Base-by-base conservation (phyloP, 1,284 basidiomycete species). In the Termitomyces sp. region DNA sequence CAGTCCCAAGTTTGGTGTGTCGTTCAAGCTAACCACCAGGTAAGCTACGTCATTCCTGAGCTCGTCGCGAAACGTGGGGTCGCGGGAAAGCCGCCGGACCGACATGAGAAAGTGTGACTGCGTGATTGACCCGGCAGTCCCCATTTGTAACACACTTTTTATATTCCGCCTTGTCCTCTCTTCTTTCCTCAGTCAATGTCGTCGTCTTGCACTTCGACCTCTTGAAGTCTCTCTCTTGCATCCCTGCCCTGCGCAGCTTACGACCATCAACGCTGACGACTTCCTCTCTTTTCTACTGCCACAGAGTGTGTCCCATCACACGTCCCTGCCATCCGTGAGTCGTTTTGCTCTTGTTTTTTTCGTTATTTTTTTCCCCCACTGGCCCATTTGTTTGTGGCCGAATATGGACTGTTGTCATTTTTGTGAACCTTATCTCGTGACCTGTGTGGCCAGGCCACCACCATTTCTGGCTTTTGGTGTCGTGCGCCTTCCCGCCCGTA, bases 41-140 rank as follows among this genome's bases (percentile, higher is more conserved):
- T 49, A 44, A 50, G 59, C 62, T 67, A 70, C 67, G 69, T 70
- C 69, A 70, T 60, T 30, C 34, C 10, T 53, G 17, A 56, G 54
- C 66, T 75, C 75, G 72, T 70, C 71, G 81, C 64, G 68, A 74
- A 84, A 84, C 83, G 82, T 82, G 82, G 78, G 68, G 69, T 61
- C 73, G 78, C 76, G 78, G 69, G 76, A 71, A 52, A 28, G 17
- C 30, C 36, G 53, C 54, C 54, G 46, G 57, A 59, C 60, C 61
- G 38, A 34, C 42, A 52, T 41, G 55, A 54, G 52, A 53, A 50
- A 48, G 54, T 53, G 65, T 59, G 60, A 61, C 57, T 21, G 41
- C 50, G 61, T 61, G 62, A 63, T 64, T 42, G 48, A 52, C 30
- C 63, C 63, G 63, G 61, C 51, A 60, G 50, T 58, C 57, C 60